A percentile compares a stretch with the other conserved stretches of the same genome.
Conservation (phyloP, 129 eudicot species). For the Glebionis coronaria region DNA sequence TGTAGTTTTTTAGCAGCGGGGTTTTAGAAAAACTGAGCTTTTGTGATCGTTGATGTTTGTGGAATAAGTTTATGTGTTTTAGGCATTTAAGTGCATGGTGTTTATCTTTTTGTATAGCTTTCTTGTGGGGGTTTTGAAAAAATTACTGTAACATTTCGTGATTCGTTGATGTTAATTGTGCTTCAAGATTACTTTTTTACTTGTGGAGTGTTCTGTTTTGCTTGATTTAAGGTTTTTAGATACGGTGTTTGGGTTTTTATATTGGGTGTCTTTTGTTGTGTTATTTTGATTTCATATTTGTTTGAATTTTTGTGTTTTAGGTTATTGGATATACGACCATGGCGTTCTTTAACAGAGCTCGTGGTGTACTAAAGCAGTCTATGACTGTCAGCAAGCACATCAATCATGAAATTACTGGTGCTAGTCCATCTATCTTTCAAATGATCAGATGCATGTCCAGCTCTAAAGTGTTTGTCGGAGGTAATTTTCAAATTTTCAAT, state of each 20-base stretch:
- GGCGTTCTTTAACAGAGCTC: conserved; percentile 81
- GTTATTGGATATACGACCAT: conserved; percentile 41
- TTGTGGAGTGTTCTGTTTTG: not conserved
- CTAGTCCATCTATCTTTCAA: conserved; percentile 66
- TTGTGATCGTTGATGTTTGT: too few relatives aligned
- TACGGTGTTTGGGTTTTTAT: too few relatives aligned
- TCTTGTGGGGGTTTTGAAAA: too few relatives aligned
- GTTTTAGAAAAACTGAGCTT: too few relatives aligned
- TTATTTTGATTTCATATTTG: not conserved
- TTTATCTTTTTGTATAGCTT: too few relatives aligned
- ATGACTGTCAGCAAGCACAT: conserved; percentile 42
- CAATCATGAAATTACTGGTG: conserved; percentile 43
- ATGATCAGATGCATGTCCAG: conserved; percentile 82
- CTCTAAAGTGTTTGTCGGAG: conserved; percentile 76
- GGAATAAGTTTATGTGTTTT: too few relatives aligned
- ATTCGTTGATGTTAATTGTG: not conserved
- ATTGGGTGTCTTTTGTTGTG: too few relatives aligned
- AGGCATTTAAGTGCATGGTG: too few relatives aligned
- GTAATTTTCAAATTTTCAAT: not conserved
- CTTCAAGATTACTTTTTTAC: not conserved
- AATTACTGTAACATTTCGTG: too few relatives aligned
- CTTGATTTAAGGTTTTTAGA: not conserved
- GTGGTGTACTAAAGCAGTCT: conserved; percentile 43
- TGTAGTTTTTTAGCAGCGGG: too few relatives aligned
- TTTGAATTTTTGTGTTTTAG: conserved; percentile 17